A percentile compares a stretch with the other conserved stretches of the same genome.
Evolutionary conservation across 306 rosid genomes (phyloP).

Genomic region (Dryas alaskensis): DNA sequence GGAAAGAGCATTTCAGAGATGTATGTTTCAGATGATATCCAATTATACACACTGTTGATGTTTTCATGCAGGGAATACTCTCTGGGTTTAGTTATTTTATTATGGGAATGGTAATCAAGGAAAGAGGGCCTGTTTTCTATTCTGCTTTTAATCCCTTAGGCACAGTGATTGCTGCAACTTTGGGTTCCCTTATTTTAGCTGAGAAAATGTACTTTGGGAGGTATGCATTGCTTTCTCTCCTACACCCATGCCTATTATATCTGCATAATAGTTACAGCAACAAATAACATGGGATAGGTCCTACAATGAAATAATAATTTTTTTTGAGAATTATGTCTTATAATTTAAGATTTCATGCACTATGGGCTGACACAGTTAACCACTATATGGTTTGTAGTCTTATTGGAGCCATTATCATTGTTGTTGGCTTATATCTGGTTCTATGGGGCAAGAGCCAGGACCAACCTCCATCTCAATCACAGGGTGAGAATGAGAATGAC

Average conservation of each 20-base stretch:
- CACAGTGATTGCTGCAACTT: constrained; percentile 41
- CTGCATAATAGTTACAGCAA: no score
- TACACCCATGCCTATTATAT: not conserved
- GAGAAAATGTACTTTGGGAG: constrained; percentile 41
- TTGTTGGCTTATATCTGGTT: constrained; percentile 31
- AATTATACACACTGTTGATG: not conserved
- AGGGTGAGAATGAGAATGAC: not conserved
- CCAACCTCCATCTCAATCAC: constrained; percentile 6
- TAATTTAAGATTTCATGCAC: not conserved
- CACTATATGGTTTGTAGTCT: constrained; percentile 16
- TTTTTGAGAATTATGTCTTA: not conserved
- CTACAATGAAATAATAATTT: no score
- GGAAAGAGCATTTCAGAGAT: no score
- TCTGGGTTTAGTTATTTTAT: constrained; percentile 35
- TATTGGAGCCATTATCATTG: constrained; percentile 29
- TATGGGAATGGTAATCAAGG: constrained; percentile 33
- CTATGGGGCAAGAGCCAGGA: constrained; percentile 44
- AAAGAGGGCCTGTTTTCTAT: constrained; percentile 47
- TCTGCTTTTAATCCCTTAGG: constrained; percentile 40
- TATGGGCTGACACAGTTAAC: not conserved
- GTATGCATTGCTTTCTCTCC: constrained; percentile 17
- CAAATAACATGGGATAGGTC: no score
- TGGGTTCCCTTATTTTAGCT: constrained; percentile 33
- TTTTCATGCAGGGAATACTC: constrained; percentile 34
- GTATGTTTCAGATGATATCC: no score